phyloP scores from a whole-genome alignment of 2,329 filamentous ascomycete species.

The Cercospora sojina region DNA sequence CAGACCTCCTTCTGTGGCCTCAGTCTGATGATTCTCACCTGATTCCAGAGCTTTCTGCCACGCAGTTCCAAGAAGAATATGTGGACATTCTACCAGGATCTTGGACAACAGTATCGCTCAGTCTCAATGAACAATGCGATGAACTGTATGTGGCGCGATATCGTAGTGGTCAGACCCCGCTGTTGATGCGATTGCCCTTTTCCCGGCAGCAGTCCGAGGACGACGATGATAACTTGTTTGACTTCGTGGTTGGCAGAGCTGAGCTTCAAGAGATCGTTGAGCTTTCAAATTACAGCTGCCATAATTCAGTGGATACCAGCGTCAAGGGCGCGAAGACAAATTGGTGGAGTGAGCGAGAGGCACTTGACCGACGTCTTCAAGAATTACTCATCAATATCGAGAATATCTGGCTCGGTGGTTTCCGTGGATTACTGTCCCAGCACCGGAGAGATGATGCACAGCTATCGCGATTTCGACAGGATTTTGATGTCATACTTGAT shows the following conservation, averaged over 20 bases:
- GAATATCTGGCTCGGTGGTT: constrained; percentile 90
- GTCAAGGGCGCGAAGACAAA: constrained; percentile 72
- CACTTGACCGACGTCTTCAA: constrained; percentile 72
- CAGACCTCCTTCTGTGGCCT: constrained; percentile 44
- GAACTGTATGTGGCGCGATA: constrained; percentile 90
- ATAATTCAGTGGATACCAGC: constrained; percentile 68
- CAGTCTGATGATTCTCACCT: constrained; percentile 28
- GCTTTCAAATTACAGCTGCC: constrained; percentile 79
- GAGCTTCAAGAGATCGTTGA: constrained; percentile 82
- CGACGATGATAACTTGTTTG: constrained; percentile 76
- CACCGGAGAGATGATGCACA: constrained; percentile 56
- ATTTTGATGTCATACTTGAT: constrained; percentile 77
- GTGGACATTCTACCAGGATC: constrained; percentile 77
- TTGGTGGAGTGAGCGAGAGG: constrained; percentile 88
- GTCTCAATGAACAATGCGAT: constrained; percentile 74
- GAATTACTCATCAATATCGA: constrained; percentile 83
- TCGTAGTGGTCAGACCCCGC: constrained; percentile 70
- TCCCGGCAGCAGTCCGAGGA: constrained; percentile 79
- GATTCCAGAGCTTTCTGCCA: constrained; percentile 29
- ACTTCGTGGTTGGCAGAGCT: constrained; percentile 73
- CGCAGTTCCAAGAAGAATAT: constrained; percentile 72
- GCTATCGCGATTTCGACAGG: constrained; percentile 58
- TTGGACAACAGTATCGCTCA: constrained; percentile 86
- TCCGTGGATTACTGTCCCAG: constrained; percentile 88
- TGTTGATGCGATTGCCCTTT: constrained; percentile 82